These are phyloP conservation scores for Epicoccum sorghinum DNA, from an alignment of 2,329 filamentous ascomycete genomes.

Conservation along the genomic window DNA sequence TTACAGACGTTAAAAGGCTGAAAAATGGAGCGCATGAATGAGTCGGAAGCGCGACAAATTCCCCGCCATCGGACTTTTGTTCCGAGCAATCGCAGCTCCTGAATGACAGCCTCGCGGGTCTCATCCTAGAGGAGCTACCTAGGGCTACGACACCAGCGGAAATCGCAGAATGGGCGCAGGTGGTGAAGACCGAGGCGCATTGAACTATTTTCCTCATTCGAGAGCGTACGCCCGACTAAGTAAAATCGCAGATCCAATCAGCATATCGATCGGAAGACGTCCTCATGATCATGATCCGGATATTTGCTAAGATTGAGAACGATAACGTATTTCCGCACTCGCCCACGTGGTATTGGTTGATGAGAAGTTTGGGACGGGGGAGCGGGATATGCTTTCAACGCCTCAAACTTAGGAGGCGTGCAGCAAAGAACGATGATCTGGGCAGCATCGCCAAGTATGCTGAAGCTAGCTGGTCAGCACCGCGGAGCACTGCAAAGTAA, in stretches of 20 bases:
- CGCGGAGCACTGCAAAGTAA: too few relatives aligned
- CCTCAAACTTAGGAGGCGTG: background rate
- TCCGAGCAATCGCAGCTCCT: background rate
- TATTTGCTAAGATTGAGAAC: background rate
- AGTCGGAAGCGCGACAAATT: background rate
- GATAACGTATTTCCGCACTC: background rate
- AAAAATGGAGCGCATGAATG: background rate
- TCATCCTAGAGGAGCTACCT: too few relatives aligned
- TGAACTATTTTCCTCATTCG: background rate
- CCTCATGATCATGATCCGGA: too few relatives aligned
- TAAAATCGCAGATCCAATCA: background rate
- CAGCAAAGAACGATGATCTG: background rate
- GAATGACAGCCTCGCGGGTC: too few relatives aligned
- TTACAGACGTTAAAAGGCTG: background rate
- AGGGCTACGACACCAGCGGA: too few relatives aligned
- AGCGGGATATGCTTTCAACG: conserved; percentile 1
- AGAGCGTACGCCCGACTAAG: too few relatives aligned
- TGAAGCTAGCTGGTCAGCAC: background rate
- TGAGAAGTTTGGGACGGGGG: conserved; percentile 4
- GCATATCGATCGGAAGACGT: background rate
- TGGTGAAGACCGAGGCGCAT: too few relatives aligned
- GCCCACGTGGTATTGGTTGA: background rate
- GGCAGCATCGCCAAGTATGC: background rate
- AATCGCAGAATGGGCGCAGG: background rate
- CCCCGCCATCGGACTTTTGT: background rate